These are phyloP conservation scores for Penicillium waksmanii DNA, from an alignment of 495 filamentous ascomycete species.

Conservation along the genomic window DNA sequence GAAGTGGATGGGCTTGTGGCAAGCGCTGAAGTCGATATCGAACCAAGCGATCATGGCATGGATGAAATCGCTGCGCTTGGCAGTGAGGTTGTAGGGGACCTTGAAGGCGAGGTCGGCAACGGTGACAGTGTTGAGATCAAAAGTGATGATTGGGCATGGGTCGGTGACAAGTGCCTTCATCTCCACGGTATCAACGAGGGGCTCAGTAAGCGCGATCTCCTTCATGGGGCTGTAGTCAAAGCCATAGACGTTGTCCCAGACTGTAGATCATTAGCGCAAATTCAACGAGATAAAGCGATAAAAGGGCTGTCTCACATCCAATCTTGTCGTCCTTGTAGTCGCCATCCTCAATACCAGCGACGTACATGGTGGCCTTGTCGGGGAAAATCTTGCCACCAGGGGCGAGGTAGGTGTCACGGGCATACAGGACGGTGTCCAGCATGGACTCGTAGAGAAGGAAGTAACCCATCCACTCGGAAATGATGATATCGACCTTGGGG, in stretches of 20 bases:
- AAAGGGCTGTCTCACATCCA: constrained; percentile 59
- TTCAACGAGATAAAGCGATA: background rate
- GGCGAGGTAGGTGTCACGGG: constrained; percentile 85
- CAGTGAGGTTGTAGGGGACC: constrained; percentile 69
- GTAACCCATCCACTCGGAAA: constrained; percentile 99
- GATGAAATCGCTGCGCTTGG: constrained; percentile 83
- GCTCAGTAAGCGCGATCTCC: constrained; percentile 79
- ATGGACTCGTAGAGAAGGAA: constrained; percentile 98
- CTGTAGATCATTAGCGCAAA: constrained; percentile 38
- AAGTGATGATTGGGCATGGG: constrained; percentile 70
- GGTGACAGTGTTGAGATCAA: constrained; percentile 82
- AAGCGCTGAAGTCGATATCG: constrained; percentile 96
- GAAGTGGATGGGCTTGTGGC: constrained; percentile 84
- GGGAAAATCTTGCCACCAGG: constrained; percentile 88
- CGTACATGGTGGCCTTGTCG: constrained; percentile 85
- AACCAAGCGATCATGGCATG: constrained; percentile 98
- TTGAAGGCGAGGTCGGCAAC: constrained; percentile 75
- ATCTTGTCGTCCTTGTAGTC: constrained; percentile 92
- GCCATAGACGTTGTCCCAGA: constrained; percentile 98
- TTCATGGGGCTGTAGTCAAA: constrained; percentile 95
- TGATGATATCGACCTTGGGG: constrained; percentile 93
- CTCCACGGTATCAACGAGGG: constrained; percentile 81
- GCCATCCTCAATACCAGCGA: constrained; percentile 84
- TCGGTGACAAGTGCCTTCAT: constrained; percentile 80
- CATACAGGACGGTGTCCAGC: constrained; percentile 94